These are phyloP conservation scores for Auricularia sp. DNA, from an alignment of 768 basidiomycete species.

Conservation along the genomic window DNA sequence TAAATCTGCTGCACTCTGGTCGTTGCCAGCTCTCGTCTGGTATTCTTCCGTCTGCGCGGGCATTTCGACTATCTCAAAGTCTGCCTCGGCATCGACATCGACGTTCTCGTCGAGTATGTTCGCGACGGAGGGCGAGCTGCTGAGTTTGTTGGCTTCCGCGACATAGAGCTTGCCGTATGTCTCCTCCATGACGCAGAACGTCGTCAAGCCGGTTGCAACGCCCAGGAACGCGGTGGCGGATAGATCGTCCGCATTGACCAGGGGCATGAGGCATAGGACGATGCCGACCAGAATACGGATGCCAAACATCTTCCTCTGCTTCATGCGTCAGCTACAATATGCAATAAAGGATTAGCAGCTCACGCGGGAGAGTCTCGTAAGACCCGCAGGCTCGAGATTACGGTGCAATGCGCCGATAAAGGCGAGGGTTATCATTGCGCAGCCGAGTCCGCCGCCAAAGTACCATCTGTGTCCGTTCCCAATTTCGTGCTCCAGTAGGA, in stretches of 20 bases:
- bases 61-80: not conserved
- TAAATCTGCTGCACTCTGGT: not conserved
- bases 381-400: slow-evolving; percentile 7
- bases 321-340: not conserved
- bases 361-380: not conserved
- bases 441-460: slow-evolving; percentile 18
- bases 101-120: not conserved
- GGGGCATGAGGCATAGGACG: not conserved
- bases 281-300: not conserved
- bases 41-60: not conserved
- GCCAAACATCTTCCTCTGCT: not conserved
- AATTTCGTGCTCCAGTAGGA: slow-evolving; percentile 11
- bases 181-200: not conserved
- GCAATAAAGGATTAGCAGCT: not conserved
- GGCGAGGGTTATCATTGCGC: slow-evolving; percentile 13
- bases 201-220: not conserved
- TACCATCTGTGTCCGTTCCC: slow-evolving; percentile 12
- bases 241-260: not conserved
- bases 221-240: not conserved
- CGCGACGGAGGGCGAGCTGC: not conserved
- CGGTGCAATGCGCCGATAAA: slow-evolving; percentile 15
- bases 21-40: not conserved
- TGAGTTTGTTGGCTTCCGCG: not conserved
- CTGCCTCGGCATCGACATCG: not conserved
- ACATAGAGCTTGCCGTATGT: not conserved